A percentile compares a stretch with the other conserved stretches of the same genome.
These are phyloP conservation scores for Colletotrichum tamarilloi DNA, from an alignment of 2,329 filamentous ascomycete genomes.

Conservation along the genomic window DNA sequence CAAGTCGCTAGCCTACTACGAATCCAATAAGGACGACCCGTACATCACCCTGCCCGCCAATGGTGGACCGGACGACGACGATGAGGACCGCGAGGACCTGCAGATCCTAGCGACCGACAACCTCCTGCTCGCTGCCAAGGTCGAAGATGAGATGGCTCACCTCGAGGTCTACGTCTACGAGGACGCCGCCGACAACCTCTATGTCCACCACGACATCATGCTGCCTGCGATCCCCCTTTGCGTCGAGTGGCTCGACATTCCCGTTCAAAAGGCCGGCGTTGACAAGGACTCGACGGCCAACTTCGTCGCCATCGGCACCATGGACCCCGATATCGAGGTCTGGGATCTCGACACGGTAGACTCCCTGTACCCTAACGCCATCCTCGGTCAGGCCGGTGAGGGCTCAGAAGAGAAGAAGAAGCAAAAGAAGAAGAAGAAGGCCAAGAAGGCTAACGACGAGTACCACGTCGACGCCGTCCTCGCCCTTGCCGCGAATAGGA, in stretches of 20 bases:
- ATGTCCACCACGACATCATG: conserved; percentile 99
- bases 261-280: conserved; percentile 77
- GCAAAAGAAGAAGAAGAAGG: conserved; percentile 88
- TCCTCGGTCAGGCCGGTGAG: conserved; percentile 80
- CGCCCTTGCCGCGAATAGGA: conserved; percentile 89
- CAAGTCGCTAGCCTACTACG: conserved; percentile 92
- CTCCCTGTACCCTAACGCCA: conserved; percentile 97
- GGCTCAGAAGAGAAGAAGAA: conserved; percentile 72
- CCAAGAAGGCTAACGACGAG: conserved; percentile 86
- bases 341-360: conserved; percentile 98
- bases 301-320: conserved; percentile 94
- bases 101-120: conserved; percentile 95
- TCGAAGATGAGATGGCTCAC: conserved; percentile 97
- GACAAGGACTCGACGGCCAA: conserved; percentile 80
- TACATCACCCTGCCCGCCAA: conserved; percentile 89
- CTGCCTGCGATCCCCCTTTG: conserved; percentile 95
- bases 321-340: conserved; percentile 98
- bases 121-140: conserved; percentile 88
- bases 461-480: conserved; percentile 96
- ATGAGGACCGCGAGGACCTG: conserved; percentile 92
- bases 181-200: conserved; percentile 93
- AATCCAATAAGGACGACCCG: conserved; percentile 93
- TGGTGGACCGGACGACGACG: conserved; percentile 75
- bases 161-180: conserved; percentile 98
- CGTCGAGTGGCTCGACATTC: conserved; percentile 93